Base-by-base conservation (phyloP, 768 basidiomycete genomes). In the Podaxis sp. region DNA sequence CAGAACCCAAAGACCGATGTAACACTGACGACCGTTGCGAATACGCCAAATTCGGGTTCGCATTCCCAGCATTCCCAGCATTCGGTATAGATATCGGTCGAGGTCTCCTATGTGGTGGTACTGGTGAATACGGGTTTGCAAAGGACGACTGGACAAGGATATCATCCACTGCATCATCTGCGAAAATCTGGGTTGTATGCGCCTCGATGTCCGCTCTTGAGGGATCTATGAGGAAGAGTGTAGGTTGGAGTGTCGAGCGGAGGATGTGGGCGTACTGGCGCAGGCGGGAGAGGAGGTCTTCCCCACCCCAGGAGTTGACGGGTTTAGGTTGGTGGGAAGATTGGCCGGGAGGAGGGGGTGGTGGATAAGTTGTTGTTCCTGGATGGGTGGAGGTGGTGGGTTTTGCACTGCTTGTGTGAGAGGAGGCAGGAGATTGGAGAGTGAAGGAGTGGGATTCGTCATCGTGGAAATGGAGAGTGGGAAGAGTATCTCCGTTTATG, bases 391-490 rank as follows among this genome's bases (percentile, higher is more conserved):
- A 13, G 13, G 38, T 24, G 15, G 41, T 22, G 22, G 44, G 5
- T 7, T 7, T 53, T n/a, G 66, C 62, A 56, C 66, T 72, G 57
- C 65, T 72, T 63, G 59, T 66, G 66, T 63, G 64, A 66, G 57
- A 67, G 66, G 67, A 74, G 65, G 33, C 78, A 69, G 69, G 82
- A 69, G 62, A 86, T 66, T 70, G 84, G 77, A 85, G 73, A 2
- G 84, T 84, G 71, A 87, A 86, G 3, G 95, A 95, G 36, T 85
- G 85, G 0, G 95, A 96, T 73, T 98, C 96, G 68, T 99, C 96
- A 71, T 99, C 97, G 73, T 99, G 97, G 74, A 99, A 99, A 74
- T 95, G 87, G 2, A 99, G 83, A 0, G 91, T 93, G 0, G 95
- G 93, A 0, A 97, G 82, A 1, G 95, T 92, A 55, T 89, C 86